Evolutionary conservation across 495 filamentous ascomycete genomes (phyloP).

Genomic region (Aspergillus steynii): DNA sequence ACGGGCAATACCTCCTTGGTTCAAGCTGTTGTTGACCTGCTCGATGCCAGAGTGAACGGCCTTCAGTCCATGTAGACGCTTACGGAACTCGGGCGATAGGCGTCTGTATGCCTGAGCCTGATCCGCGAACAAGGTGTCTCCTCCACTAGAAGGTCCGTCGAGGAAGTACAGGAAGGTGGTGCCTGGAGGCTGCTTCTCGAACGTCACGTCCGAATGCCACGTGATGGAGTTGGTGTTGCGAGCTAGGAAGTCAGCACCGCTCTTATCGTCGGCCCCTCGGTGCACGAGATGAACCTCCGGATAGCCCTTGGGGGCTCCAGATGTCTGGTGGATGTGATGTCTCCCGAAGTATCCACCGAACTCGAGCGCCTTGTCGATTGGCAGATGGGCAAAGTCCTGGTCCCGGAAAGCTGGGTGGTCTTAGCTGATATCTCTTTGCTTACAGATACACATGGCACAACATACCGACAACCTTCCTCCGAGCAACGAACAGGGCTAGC

Average conservation of each 20-base stretch:
- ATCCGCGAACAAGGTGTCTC: constrained; percentile 64
- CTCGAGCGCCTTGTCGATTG: constrained; percentile 56
- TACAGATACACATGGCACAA: neutral
- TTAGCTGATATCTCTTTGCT: neutral
- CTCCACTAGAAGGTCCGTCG: constrained; percentile 59
- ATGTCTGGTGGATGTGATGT: constrained; percentile 64
- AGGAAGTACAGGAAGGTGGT: constrained; percentile 66
- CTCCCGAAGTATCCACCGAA: constrained; percentile 63
- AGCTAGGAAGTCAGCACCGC: constrained; percentile 50
- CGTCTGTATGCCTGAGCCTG: constrained; percentile 58
- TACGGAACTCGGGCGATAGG: constrained; percentile 56
- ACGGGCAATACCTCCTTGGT: constrained; percentile 51
- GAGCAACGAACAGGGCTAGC: constrained; percentile 56
- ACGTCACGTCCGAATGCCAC: constrained; percentile 69
- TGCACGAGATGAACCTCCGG: constrained; percentile 64
- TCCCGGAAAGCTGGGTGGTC: constrained; percentile 53
- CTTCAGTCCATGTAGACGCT: constrained; percentile 58
- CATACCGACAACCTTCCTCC: constrained; percentile 57
- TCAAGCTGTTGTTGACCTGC: constrained; percentile 50
- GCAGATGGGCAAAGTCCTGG: constrained; percentile 59
- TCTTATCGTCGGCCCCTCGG: constrained; percentile 53
- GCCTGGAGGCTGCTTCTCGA: constrained; percentile 64
- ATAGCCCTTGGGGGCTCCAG: constrained; percentile 58
- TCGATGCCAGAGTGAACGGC: constrained; percentile 60
- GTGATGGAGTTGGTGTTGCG: constrained; percentile 57